Evolutionary conservation across 495 filamentous ascomycete species (phyloP), one percentile per base, ranked within the genome.

Genomic region (Annulohypoxylon stygium): DNA sequence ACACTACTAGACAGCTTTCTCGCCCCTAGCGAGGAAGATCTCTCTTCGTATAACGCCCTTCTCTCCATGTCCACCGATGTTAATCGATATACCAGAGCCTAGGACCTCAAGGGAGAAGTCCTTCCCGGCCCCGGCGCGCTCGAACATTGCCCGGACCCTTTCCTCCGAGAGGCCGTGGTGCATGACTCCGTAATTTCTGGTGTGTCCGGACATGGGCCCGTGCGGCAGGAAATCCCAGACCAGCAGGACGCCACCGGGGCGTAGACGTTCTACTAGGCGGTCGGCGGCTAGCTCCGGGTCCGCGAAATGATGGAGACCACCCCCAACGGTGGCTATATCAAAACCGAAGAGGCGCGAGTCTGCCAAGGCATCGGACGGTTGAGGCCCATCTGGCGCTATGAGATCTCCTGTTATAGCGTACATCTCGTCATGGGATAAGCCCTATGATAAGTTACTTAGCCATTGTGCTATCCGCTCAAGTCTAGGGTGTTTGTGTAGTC

Each of bases 281-380:
- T 83, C 80, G 48, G 90, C 79, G 9, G 89, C 88, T 45, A 86
- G 78, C 3, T 79, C 80, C 0, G 90, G 88, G 67, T 90, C 80
- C 57, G 89, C 86, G 68, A 95, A 92, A 74, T 95, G 92, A 77
- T 95, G 92, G 71, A 93, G 86, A 1, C 88, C 92, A 62, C 89
- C 84, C 23, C 91, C 88, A 33, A 93, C 85, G 14, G 85, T 85
- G 4, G 88, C 87, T 33, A 93, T 61, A 70, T 93, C 90, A 73
- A 93, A 92, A 57, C 87, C 76, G 66, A 76, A 83, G 75, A 86
- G 89, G 23, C 87, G 85, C 0, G 87, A 80, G 0, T 76, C 77
- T 2, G 81, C 73, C 20, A 90, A 78, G 5, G 71, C 68, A 18
- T 67, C 63, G 4, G 84, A 72, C 1, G 81, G 79, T 69, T 66